phyloP scores from a whole-genome alignment of 2,329 filamentous ascomycete genomes.

The Cladophialophora yegresii region DNA sequence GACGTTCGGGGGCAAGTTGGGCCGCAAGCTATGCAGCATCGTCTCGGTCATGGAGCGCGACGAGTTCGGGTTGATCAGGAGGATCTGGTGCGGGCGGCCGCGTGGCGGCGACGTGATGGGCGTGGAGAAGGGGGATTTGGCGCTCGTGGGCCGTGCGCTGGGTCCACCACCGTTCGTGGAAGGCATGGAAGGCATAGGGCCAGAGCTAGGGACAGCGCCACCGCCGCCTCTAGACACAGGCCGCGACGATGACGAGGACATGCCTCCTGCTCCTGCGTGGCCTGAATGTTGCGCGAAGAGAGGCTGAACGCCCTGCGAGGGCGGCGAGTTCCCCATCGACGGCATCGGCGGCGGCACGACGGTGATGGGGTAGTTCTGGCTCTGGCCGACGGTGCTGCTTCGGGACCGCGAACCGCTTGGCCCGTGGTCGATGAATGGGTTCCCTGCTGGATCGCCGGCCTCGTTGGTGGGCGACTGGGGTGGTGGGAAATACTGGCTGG shows the following conservation, averaged over 20 bases:
- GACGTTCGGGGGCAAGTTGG: constrained; percentile 52
- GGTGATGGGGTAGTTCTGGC: constrained; percentile 33
- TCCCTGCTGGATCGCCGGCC: constrained; percentile 15
- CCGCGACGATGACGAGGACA: constrained; percentile 19
- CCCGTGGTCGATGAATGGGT: constrained; percentile 24
- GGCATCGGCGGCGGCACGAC: constrained; percentile 31
- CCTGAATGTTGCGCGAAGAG: constrained; percentile 34
- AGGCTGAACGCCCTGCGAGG: constrained; percentile 28
- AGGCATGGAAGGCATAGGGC: constrained; percentile 23
- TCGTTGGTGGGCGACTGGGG: constrained; percentile 29
- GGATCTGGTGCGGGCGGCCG: constrained; percentile 40
- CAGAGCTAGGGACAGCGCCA: background rate
- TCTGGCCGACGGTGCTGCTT: constrained; percentile 35
- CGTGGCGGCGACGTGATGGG: constrained; percentile 34
- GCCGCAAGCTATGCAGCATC: constrained; percentile 49
- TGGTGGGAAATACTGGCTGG: constrained; percentile 32
- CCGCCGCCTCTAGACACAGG: constrained; percentile 24
- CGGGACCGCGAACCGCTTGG: constrained; percentile 27
- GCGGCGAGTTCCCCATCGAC: constrained; percentile 20
- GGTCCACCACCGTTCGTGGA: constrained; percentile 18
- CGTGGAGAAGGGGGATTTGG: constrained; percentile 35
- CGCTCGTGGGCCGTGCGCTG: constrained; percentile 28
- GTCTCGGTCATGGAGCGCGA: constrained; percentile 52
- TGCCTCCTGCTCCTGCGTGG: constrained; percentile 7
- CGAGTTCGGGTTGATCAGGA: constrained; percentile 54